Evolutionary conservation across 2,329 filamentous ascomycete genomes (phyloP).

Genomic region (Cryphonectria radicalis): DNA sequence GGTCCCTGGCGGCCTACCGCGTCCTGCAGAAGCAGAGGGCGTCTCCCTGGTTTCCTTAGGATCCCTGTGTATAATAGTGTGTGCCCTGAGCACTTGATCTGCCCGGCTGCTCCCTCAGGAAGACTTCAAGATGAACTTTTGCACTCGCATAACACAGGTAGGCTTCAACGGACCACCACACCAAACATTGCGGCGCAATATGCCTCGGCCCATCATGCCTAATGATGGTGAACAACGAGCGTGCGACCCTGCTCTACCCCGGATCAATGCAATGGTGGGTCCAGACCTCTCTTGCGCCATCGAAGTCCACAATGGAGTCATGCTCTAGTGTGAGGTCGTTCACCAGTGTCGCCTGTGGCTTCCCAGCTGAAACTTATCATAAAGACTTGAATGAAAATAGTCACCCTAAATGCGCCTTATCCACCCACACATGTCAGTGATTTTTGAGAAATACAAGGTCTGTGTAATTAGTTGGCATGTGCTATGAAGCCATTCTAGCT

Average conservation of each 20-base stretch:
- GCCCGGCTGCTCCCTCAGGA: constrained; percentile 8
- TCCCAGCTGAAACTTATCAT: neutral
- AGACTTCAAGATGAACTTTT: constrained; percentile 8
- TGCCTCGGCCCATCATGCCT: neutral
- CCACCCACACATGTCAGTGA: neutral
- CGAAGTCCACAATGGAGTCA: constrained; percentile 23
- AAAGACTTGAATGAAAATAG: no score
- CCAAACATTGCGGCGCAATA: neutral
- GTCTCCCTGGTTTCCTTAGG: constrained; percentile 5
- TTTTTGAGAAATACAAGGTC: no score
- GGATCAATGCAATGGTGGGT: constrained; percentile 19
- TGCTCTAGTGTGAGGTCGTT: constrained; percentile 22
- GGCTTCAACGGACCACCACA: neutral
- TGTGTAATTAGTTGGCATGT: neutral
- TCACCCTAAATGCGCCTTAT: neutral
- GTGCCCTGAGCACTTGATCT: constrained; percentile 1
- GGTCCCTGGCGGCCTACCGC: constrained; percentile 17
- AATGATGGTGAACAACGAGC: no score
- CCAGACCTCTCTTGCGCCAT: constrained; percentile 23
- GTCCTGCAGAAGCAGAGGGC: constrained; percentile 8
- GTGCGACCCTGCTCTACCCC: constrained; percentile 18
- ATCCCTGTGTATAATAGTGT: neutral
- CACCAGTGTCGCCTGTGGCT: neutral
- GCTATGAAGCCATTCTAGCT: neutral
- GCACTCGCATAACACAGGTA: neutral